Evolutionary conservation across 768 basidiomycete species (phyloP).

Genomic region (Chiua virens): DNA sequence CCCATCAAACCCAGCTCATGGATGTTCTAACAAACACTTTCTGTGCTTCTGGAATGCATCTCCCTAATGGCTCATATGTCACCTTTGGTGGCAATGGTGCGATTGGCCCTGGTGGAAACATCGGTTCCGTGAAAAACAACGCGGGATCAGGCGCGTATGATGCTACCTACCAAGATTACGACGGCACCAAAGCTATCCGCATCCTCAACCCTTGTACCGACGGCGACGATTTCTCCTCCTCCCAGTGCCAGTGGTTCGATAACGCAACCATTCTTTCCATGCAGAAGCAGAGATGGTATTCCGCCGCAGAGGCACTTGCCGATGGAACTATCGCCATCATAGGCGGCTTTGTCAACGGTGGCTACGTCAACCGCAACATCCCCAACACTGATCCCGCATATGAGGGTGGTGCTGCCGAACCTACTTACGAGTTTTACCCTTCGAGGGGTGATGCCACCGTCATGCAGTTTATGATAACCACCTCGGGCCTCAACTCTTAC

Average conservation of each 20-base stretch:
- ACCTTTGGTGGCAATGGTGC: constrained; percentile 82
- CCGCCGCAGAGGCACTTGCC: constrained; percentile 67
- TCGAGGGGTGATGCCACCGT: constrained; percentile 48
- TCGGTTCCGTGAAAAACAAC: constrained; percentile 49
- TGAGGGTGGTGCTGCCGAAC: constrained; percentile 73
- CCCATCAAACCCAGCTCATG: constrained; percentile 19
- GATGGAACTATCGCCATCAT: constrained; percentile 81
- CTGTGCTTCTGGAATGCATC: constrained; percentile 80
- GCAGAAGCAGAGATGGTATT: constrained; percentile 76
- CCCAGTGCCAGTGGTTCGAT: constrained; percentile 73
- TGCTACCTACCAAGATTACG: constrained; percentile 72
- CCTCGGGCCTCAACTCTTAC: constrained; percentile 78
- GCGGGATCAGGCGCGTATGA: constrained; percentile 56
- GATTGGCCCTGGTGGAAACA: constrained; percentile 61
- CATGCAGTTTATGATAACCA: constrained; percentile 68
- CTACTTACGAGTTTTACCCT: constrained; percentile 84
- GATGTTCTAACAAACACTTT: constrained; percentile 66
- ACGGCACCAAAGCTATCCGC: constrained; percentile 78
- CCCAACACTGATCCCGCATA: constrained; percentile 63
- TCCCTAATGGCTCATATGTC: constrained; percentile 74
- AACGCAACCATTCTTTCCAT: constrained; percentile 59
- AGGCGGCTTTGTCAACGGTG: constrained; percentile 77
- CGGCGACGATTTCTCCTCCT: constrained; percentile 44
- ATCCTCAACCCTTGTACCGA: constrained; percentile 73
- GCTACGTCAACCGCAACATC: constrained; percentile 75